Evolutionary conservation across 2,329 filamentous ascomycete species (phyloP), one percentile per base, ranked within the genome.

Genomic region (Cadophora malorum): DNA sequence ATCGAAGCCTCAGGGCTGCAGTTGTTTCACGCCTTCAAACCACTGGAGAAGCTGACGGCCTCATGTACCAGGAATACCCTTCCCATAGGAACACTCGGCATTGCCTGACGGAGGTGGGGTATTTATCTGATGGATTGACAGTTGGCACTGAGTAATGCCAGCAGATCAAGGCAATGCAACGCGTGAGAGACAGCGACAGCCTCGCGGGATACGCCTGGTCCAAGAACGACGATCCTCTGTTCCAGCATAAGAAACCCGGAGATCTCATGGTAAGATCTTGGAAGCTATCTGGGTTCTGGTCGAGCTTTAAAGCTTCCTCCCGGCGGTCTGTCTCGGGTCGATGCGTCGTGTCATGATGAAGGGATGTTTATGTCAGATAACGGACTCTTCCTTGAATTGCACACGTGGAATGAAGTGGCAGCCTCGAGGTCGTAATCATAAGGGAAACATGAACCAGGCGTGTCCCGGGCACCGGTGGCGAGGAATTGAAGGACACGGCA

Each of bases 21-120:
- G 19, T 8, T 59, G 35, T 59, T 41, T 59, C 56, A 59, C 59
- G 14, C 25, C 41, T 49, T 28, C 25, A 10, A 28, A 50, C 1
- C 23, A 33, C 31, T 49, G 45, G 38, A 33, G 16, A 47, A 14
- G 35, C 35, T 25, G 59, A 35, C 23, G 16, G 41, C 28, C 45
- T 61, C n/a, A 9, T 53, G 64, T 61, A 28, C 64, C 56, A 61
- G 64, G 56, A 49, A 50, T 16, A 60, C 35, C 55, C 56, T 33
- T 38, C 59, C 41, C 19, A 53, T 56, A 59, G 47, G 35, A 53
- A 53, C 50, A 31, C n/a, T 56, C 45, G 62, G 21, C 9, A 47
- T 45, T 19, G 12, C 9, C 21, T 55, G 35, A 33, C 28, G 33
- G 28, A 55, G 31, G 35, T 38, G 28, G 28, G 14, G 38, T 47